Evolutionary conservation across 345 rosid genomes (phyloP).

Genomic region (Nephelium lappaceum): DNA sequence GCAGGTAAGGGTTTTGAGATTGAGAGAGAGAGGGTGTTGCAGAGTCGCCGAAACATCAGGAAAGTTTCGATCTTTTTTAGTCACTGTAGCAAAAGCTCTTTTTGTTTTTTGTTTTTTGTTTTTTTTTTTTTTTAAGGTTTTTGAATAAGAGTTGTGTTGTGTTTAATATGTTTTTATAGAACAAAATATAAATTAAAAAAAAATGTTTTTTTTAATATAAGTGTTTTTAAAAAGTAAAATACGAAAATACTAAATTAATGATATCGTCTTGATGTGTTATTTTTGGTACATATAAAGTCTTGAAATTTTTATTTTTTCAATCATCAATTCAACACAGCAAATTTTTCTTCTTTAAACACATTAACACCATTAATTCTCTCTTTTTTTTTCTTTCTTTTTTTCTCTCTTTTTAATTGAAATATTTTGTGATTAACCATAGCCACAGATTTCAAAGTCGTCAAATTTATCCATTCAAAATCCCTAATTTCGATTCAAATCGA

Average conservation of each 20-base stretch:
- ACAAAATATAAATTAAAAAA: too few species aligned
- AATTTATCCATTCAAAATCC: background rate
- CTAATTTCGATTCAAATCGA: background rate
- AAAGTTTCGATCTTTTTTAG: background rate
- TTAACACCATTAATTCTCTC: background rate
- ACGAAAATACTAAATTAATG: too few species aligned
- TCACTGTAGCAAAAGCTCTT: background rate
- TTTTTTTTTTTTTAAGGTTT: background rate
- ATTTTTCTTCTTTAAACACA: background rate
- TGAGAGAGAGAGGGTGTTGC: conserved; percentile 39
- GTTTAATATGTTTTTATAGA: too few species aligned
- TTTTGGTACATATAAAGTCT: background rate
- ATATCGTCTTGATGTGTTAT: too few species aligned
- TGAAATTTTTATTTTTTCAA: background rate
- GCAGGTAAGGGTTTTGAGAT: conserved; percentile 22
- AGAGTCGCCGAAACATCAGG: conserved; percentile 58
- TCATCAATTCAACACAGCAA: background rate
- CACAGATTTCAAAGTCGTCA: background rate
- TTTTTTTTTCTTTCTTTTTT: background rate
- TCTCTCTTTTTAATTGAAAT: background rate
- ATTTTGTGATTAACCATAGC: background rate
- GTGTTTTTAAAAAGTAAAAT: too few species aligned
- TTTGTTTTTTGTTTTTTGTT: background rate
- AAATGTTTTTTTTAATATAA: too few species aligned
- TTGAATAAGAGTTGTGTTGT: background rate